Base-by-base conservation (phyloP, 345 rosid species). In the Aethionema arabicum region DNA sequence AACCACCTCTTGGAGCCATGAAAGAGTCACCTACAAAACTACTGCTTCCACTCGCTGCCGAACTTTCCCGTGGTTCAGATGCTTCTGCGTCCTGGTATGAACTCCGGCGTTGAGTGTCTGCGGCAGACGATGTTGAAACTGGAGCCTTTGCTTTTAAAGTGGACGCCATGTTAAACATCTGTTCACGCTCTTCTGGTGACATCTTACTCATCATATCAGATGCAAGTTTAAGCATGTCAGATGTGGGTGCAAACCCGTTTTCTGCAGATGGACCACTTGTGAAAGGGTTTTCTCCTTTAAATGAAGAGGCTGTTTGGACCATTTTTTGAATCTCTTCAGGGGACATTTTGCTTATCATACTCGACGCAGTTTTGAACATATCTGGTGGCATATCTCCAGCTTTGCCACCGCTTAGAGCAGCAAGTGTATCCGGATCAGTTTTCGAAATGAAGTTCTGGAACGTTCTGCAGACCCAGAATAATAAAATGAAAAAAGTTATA, bases 271-370 rank as follows among this genome's bases (percentile, higher is more conserved):
- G 74, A 0, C 57, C 68, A 21, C 55, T 70, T 32, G 70, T 5
- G 50, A 56, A 65, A 59, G 84, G 80, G 70, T 72, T 80, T 60
- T 67, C 85, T 37, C 83, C 87, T 27, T 80, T 77, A 62, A 82
- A 85, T 4, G 96, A 83, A 38, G 96, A 85, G 11, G 98, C 95
- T 76, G 86, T 11, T 58, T 83, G 82, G 66, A 87, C 76, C 95
- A 90, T 83, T 56, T 72, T 93, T 51, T 93, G 86, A 57, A 95
- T 95, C 69, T 90, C 96, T 48, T 86, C 91, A 9, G 95, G 89
- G 5, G 97, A 71, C 96, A 95, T 90, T 74, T 86, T 90, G 63
- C 87, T 33, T 10, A 95, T 82, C 97, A 90, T 95, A 67, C 69
- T 80, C 14, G 99, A 84, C 10, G 92, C 97, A 32, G 85, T 75